phyloP scores from a whole-genome alignment of 345 rosid genomes.

The Turnera subulata region DNA sequence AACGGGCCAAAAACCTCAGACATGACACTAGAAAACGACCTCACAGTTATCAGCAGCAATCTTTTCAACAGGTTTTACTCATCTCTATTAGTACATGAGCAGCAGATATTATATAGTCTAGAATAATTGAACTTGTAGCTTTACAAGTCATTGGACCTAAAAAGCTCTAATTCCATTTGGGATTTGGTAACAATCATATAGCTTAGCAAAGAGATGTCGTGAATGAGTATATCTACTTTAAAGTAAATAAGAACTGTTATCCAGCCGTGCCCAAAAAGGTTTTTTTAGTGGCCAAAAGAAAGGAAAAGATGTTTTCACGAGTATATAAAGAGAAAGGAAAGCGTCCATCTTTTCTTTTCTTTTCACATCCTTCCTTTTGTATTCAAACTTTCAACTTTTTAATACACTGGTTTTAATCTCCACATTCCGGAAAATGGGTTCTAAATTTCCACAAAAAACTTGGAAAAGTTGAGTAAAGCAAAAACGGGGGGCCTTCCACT shows the following conservation, averaged over 20 bases:
- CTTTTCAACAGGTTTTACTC: no score
- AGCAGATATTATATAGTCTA: no score
- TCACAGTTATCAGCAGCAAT: neutral
- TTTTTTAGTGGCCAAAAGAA: neutral
- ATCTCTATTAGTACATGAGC: no score
- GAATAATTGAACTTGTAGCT: constrained; percentile 12
- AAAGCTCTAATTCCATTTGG: no score
- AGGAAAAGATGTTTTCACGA: constrained; percentile 22
- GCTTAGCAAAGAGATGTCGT: no score
- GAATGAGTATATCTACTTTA: neutral
- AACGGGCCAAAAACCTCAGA: neutral
- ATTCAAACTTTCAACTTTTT: constrained; percentile 7
- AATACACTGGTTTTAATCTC: neutral
- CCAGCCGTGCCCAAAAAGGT: no score
- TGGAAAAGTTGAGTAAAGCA: constrained; percentile 1
- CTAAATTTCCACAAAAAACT: constrained; percentile 1
- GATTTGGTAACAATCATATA: no score
- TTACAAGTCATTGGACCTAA: no score
- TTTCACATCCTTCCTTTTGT: constrained; percentile 8
- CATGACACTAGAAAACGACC: neutral
- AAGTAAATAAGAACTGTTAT: constrained; percentile 18
- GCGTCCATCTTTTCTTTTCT: constrained; percentile 7
- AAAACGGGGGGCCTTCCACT: no score
- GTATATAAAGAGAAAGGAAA: constrained; percentile 16
- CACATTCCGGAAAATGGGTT: constrained; percentile 5